These are phyloP conservation scores for Stylosanthes scabra DNA, from an alignment of 331 rosid genomes.

Conservation along the genomic window DNA sequence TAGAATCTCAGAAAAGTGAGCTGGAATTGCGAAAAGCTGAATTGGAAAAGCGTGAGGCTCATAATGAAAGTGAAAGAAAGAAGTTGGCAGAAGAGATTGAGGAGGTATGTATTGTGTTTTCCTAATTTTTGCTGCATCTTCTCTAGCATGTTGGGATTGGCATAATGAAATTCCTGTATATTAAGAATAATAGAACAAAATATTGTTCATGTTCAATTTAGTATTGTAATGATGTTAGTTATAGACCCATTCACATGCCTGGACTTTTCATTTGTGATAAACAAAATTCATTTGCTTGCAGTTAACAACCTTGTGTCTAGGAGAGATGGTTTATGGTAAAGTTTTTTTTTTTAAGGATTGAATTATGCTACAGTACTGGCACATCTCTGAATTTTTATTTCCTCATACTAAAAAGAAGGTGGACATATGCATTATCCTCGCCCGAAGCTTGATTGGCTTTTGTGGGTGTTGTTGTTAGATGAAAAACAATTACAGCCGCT, in stretches of 20 bases:
- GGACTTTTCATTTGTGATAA: too few relatives aligned
- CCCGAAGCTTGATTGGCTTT: background rate
- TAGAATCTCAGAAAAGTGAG: slow-evolving; percentile 79
- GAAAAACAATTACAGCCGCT: background rate
- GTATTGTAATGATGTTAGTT: background rate
- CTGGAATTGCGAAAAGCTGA: slow-evolving; percentile 70
- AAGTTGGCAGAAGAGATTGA: slow-evolving; percentile 83
- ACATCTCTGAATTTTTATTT: background rate
- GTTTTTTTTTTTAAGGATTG: background rate
- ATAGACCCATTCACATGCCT: background rate
- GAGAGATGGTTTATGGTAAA: background rate
- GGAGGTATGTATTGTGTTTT: slow-evolving; percentile 75
- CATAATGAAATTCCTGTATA: slow-evolving; percentile 16
- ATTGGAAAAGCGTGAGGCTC: slow-evolving; percentile 89
- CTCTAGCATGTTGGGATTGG: slow-evolving; percentile 18
- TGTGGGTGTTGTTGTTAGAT: background rate
- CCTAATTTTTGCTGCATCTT: slow-evolving; percentile 39
- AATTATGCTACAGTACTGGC: too few relatives aligned
- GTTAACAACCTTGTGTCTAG: background rate
- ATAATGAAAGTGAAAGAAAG: slow-evolving; percentile 84
- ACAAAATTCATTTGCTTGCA: background rate
- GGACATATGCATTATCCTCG: background rate
- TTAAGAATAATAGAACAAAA: slow-evolving; percentile 6
- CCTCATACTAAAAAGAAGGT: background rate
- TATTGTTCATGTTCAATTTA: slow-evolving; percentile 11